Evolutionary conservation across 495 filamentous ascomycete genomes (phyloP).

Genomic region (Aspergillus coremiiformis): DNA sequence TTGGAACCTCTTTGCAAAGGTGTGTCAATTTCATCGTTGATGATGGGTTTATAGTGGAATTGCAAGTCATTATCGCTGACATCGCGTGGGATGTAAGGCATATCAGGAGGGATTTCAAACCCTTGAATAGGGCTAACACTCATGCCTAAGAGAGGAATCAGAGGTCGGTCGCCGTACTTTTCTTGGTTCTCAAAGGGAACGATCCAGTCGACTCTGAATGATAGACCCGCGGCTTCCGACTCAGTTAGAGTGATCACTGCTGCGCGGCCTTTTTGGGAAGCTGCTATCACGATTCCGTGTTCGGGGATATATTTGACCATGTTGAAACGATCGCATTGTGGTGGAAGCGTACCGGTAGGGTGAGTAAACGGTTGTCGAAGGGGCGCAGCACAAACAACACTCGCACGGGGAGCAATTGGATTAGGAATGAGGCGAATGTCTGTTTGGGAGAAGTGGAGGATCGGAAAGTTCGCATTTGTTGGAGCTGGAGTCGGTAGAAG

Average conservation of each 20-base stretch:
- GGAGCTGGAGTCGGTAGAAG: constrained; percentile 14
- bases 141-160: constrained; percentile 45
- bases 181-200: constrained; percentile 48
- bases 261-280: constrained; percentile 65
- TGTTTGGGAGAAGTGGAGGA: constrained; percentile 53
- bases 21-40: constrained; percentile 11
- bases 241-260: constrained; percentile 65
- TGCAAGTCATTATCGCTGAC: constrained; percentile 18
- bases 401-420: constrained; percentile 35
- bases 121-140: constrained; percentile 58
- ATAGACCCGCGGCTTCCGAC: constrained; percentile 25
- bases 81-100: constrained; percentile 28
- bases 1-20: not conserved
- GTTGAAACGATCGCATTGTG: constrained; percentile 58
- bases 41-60: constrained; percentile 27
- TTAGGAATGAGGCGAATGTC: constrained; percentile 52
- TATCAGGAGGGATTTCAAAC: constrained; percentile 35
- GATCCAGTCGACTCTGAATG: constrained; percentile 51
- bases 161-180: constrained; percentile 31
- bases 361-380: constrained; percentile 38
- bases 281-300: constrained; percentile 66
- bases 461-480: constrained; percentile 26
- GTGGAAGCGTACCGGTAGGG: constrained; percentile 28
- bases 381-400: constrained; percentile 40
- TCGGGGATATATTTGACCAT: constrained; percentile 72